Evolutionary conservation across 768 basidiomycete species (phyloP).

Genomic region (Termitomyces sp.): DNA sequence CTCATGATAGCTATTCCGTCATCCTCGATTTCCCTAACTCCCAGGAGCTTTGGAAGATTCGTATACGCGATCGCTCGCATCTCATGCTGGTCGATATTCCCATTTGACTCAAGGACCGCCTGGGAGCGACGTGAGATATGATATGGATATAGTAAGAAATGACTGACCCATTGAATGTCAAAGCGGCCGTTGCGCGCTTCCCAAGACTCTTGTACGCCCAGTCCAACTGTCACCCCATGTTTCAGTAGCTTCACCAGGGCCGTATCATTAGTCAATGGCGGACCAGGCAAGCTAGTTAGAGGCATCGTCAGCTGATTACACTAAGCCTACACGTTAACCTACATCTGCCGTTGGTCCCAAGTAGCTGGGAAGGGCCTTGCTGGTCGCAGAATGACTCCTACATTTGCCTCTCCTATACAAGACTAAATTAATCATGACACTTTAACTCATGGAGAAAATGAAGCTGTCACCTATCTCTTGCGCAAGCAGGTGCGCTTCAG

Average conservation of each 20-base stretch:
- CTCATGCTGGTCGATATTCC: slow-evolving; percentile 31
- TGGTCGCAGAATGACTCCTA: slow-evolving; percentile 49
- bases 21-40: slow-evolving; percentile 32
- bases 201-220: slow-evolving; percentile 67
- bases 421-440: background rate
- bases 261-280: slow-evolving; percentile 62
- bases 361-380: slow-evolving; percentile 59
- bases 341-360: slow-evolving; percentile 75
- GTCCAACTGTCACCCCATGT: slow-evolving; percentile 75
- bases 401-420: slow-evolving; percentile 35
- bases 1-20: slow-evolving; percentile 22
- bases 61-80: slow-evolving; percentile 40
- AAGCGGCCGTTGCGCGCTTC: slow-evolving; percentile 70
- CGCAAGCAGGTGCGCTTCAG: slow-evolving; percentile 63
- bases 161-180: slow-evolving; percentile 72
- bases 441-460: background rate
- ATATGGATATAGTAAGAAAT: background rate
- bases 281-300: slow-evolving; percentile 54
- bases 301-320: slow-evolving; percentile 6
- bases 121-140: slow-evolving; percentile 11
- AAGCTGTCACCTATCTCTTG: slow-evolving; percentile 47
- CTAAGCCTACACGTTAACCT: slow-evolving; percentile 13
- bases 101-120: slow-evolving; percentile 44
- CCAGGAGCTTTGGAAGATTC: slow-evolving; percentile 36
- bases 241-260: slow-evolving; percentile 57